Evolutionary conservation across 2,329 filamentous ascomycete species (phyloP).

Genomic region (Simplicillium aogashimaense): DNA sequence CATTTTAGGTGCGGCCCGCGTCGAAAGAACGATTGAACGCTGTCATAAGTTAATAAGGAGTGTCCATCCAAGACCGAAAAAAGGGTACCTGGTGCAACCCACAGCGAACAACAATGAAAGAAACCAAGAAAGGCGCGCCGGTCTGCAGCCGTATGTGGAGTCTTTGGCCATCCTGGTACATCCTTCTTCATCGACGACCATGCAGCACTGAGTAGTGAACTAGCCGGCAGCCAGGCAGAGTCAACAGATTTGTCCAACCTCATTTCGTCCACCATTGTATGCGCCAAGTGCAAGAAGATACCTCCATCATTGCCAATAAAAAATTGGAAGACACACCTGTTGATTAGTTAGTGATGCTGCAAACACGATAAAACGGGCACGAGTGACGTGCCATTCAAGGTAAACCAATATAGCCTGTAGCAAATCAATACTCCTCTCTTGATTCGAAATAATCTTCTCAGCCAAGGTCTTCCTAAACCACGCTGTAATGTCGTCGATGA

Average conservation of each 20-base stretch:
- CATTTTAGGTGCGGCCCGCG: slow-evolving; percentile 20
- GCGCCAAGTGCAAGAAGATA: slow-evolving; percentile 14
- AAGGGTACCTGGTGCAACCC: too few species aligned
- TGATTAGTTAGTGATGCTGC: neutral
- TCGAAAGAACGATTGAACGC: slow-evolving; percentile 19
- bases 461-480: slow-evolving; percentile 28
- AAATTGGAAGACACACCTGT: slow-evolving; percentile 28
- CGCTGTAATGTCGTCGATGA: slow-evolving; percentile 19
- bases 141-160: slow-evolving; percentile 21
- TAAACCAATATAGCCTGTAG: slow-evolving; percentile 28
- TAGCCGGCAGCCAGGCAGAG: slow-evolving; percentile 12
- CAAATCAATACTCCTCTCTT: slow-evolving; percentile 23
- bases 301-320: slow-evolving; percentile 18
- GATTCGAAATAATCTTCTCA: slow-evolving; percentile 23
- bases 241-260: slow-evolving; percentile 20
- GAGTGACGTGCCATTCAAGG: slow-evolving; percentile 22
- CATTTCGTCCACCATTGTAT: slow-evolving; percentile 26
- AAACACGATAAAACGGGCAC: neutral
- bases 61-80: too few species aligned
- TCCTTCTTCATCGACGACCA: slow-evolving; percentile 13
- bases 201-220: slow-evolving; percentile 21
- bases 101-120: slow-evolving; percentile 27
- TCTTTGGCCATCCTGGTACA: slow-evolving; percentile 5
- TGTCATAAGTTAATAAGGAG: neutral
- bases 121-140: slow-evolving; percentile 28